Evolutionary conservation across 345 rosid genomes (phyloP).

Genomic region (Luvunga scandens): DNA sequence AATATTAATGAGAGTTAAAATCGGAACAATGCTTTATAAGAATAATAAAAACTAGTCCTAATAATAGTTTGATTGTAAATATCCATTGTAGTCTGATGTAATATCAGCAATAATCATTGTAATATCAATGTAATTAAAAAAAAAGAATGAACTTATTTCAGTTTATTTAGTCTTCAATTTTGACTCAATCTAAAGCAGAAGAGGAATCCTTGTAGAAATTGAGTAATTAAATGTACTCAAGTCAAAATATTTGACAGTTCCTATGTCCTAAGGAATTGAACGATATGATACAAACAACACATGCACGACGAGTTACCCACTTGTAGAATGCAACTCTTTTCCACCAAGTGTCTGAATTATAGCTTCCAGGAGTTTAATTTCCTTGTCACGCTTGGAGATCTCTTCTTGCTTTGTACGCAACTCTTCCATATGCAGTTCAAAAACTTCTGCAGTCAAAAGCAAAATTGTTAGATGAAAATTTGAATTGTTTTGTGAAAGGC

Average conservation of each 20-base stretch:
- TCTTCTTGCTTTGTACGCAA: conserved; percentile 85
- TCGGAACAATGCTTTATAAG: too few species aligned
- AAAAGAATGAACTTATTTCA: neutral
- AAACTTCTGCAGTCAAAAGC: conserved; percentile 65
- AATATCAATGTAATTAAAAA: too few species aligned
- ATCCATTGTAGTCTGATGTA: too few species aligned
- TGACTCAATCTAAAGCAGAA: neutral
- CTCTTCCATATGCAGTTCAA: conserved; percentile 91
- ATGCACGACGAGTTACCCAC: neutral
- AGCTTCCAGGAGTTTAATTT: conserved; percentile 89
- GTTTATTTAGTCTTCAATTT: neutral
- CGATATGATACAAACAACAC: neutral
- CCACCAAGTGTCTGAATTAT: conserved; percentile 92
- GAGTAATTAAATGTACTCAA: neutral
- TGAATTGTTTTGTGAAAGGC: neutral
- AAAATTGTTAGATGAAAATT: neutral
- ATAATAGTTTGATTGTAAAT: too few species aligned
- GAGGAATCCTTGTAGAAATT: neutral
- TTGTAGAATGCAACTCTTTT: conserved; percentile 37
- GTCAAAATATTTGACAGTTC: neutral
- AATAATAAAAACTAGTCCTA: too few species aligned
- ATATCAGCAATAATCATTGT: too few species aligned
- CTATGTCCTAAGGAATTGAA: neutral
- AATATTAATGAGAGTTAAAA: too few species aligned
- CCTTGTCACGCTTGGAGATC: conserved; percentile 73